Evolutionary conservation across 257 asterid species (phyloP).

Genomic region (Catharanthus roseus): DNA sequence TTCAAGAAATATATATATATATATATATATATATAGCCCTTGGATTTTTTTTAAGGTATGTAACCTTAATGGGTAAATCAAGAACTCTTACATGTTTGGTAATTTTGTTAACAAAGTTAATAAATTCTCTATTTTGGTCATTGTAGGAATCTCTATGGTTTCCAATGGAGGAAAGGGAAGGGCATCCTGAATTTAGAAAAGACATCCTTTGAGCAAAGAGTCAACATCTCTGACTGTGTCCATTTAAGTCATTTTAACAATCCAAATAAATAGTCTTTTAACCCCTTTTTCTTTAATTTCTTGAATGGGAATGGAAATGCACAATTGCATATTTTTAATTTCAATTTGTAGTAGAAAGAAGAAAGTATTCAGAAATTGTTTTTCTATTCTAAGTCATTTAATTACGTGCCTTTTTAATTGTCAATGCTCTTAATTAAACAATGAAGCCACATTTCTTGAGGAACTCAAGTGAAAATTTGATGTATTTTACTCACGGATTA

Average conservation of each 20-base stretch:
- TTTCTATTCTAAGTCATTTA: background rate
- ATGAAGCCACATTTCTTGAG: background rate
- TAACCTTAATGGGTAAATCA: background rate
- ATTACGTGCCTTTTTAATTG: background rate
- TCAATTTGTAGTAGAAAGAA: background rate
- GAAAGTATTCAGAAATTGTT: background rate
- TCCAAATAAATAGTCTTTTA: constrained; percentile 3
- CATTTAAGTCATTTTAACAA: background rate
- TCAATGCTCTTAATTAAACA: background rate
- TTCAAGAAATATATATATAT: too few relatives aligned
- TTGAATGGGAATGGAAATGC: background rate
- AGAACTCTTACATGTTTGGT: constrained; percentile 1
- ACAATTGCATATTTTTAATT: background rate
- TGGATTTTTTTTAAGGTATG: background rate
- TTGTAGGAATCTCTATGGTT: constrained; percentile 36
- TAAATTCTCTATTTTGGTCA: constrained; percentile 10
- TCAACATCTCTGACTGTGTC: background rate
- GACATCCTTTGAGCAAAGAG: background rate
- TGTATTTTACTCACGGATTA: too few relatives aligned
- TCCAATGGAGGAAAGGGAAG: constrained; percentile 27
- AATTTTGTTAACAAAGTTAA: constrained; percentile 20
- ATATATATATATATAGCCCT: too few relatives aligned
- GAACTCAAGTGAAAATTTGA: too few relatives aligned
- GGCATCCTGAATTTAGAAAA: constrained; percentile 2
- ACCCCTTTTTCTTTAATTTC: background rate